Evolutionary conservation across 1,139 yeast genomes (phyloP).

Genomic region (Saccharomyces hybrid): DNA sequence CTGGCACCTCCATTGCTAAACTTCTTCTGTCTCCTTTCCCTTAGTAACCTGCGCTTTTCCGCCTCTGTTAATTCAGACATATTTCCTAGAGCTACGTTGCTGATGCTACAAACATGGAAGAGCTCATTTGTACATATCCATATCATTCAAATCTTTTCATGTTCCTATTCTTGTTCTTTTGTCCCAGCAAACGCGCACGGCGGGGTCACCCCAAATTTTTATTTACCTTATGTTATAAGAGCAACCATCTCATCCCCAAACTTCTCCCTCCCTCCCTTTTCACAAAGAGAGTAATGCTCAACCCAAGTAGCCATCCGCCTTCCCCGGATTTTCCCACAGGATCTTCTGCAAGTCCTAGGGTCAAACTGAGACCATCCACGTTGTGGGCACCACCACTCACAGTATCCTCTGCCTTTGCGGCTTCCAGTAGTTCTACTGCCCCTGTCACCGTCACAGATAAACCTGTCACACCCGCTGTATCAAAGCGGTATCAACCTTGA

Average conservation of each 20-base stretch:
- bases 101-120: background rate
- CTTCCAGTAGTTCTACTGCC: background rate
- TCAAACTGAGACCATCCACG: background rate
- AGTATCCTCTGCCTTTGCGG: background rate
- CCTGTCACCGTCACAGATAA: background rate
- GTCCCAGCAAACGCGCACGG: constrained; percentile 1
- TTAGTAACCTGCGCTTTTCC: constrained; percentile 52
- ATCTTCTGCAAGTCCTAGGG: background rate
- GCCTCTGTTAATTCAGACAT: constrained; percentile 43
- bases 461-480: background rate
- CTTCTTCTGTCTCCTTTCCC: constrained; percentile 68
- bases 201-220: background rate
- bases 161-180: background rate
- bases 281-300: background rate
- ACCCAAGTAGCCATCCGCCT: background rate
- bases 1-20: constrained; percentile 53
- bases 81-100: background rate
- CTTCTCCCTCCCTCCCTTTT: background rate
- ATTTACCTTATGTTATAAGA: background rate
- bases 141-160: background rate
- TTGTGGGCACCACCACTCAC: background rate
- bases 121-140: background rate
- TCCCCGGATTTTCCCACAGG: background rate
- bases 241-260: background rate
- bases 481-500: background rate